Base-by-base conservation (phyloP, 331 rosid genomes). In the Acacia pycnantha region DNA sequence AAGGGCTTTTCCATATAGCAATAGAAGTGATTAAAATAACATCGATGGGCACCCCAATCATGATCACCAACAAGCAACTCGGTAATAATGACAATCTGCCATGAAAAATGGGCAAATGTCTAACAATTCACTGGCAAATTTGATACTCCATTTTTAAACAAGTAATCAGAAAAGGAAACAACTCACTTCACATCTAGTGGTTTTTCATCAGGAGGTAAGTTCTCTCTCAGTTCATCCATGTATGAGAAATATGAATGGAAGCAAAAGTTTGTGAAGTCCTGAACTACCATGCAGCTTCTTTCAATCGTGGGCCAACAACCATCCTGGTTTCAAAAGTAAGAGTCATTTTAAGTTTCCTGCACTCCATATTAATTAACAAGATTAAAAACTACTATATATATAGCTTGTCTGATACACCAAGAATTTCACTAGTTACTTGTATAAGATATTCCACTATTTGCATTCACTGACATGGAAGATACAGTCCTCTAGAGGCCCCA, bases 241-340 rank as follows among this genome's bases (percentile, higher is more conserved):
- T 84, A 94, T 75, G 98, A 92, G 83, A 94, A 92, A 78, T 89
- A 94, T 22, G 98, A 94, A 84, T 92, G 92, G 73, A 92, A 94
- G 82, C 94, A 92, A 71, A 89, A 92, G 77, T 94, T 94, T 29
- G 88, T 90, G 58, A 90, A 84, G 84, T 94, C 97, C 81, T 79
- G 87, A 73, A 94, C 98, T 29, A 87, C 84, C 15, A 64, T 82
- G 86, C 89, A 90, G 82, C 94, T 83, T 61, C 89, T 88, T 87
- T 88, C 83, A 77, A 92, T 86, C 35, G 97, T 92, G 48, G 93
- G 88, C 90, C 88, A 90, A 82, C 89, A 76, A 41, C 97, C 98
- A 81, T 94, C 94, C 97, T 94, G 81, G 61, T 13, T 67, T 46
- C 79, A 74, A 68, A 67, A 48, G 56, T 58, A 76, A 81, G 82